Conservation (phyloP, 164 flowering plant genomes). For the grape (Vitis vinifera) region DNA sequence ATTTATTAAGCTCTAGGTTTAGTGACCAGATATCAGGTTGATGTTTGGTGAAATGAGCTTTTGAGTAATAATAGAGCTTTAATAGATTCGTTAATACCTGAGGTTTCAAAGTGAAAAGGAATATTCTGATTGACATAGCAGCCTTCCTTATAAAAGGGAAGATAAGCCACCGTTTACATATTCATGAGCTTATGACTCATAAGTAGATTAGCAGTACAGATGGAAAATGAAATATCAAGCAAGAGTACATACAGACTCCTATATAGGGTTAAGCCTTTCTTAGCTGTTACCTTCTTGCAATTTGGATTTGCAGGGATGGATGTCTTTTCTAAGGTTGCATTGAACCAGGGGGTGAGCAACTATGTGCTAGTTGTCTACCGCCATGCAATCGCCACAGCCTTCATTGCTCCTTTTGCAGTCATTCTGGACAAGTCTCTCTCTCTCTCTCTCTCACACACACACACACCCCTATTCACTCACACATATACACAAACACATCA, state of each 20-base stretch:
- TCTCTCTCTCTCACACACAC: background rate
- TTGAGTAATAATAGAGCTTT: background rate
- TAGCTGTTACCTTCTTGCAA: constrained; percentile 58
- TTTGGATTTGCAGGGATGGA: constrained; percentile 76
- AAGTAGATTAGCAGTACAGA: background rate
- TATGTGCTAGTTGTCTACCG: constrained; percentile 66
- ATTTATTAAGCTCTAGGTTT: too few species aligned
- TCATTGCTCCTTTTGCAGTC: constrained; percentile 65
- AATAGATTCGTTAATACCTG: background rate
- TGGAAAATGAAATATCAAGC: background rate
- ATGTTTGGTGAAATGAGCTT: background rate
- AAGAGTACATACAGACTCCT: background rate
- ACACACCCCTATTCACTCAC: background rate
- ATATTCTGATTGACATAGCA: background rate
- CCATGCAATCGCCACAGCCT: constrained; percentile 55
- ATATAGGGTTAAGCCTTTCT: constrained; percentile 44
- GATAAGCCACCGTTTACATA: too few species aligned
- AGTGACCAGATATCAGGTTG: background rate
- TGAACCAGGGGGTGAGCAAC: constrained; percentile 69
- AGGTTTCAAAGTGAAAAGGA: background rate
- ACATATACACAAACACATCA: too few species aligned
- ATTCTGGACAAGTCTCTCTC: constrained; percentile 51
- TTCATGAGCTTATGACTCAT: too few species aligned
- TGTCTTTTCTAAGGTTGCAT: constrained; percentile 57
- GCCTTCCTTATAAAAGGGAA: background rate